Evolutionary conservation across 2,329 filamentous ascomycete genomes (phyloP), one percentile per base, ranked within the genome.

Genomic region (Colletotrichum brevisporum): DNA sequence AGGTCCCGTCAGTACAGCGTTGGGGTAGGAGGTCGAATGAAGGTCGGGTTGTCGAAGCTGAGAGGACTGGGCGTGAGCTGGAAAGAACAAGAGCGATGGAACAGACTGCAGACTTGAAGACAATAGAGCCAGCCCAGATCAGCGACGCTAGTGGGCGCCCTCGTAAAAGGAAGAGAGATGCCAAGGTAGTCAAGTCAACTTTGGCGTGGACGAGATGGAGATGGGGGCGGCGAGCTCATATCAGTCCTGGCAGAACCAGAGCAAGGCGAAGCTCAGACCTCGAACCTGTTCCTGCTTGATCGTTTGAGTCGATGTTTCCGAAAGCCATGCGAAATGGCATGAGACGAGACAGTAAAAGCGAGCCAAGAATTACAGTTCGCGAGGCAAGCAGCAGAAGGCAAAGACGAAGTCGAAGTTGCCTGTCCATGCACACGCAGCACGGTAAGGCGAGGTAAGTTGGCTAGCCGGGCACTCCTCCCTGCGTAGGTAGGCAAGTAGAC

Each of bases 271-370:
- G 47, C 47, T 51, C 47, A 52, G 57, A n/a, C 57, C 47, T 60
- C 57, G 47, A 43, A 51, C 57, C 43, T 60, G 31, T 43, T n/a
- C 31, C 47, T 52, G 47, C 31, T 24, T 50, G 18, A 16, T 51
- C 31, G 47, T 60, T 51, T 52, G 47, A 52, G 48, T 27, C 47
- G 57, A 60, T 41, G n/a, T 60, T 36, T 45, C 57, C 57, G 57
- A 60, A 18, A 39, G 47, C 57, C 47, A 18, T 60, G 57, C 56
- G 39, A 45, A 45, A 50, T 45, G 43, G 56, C 56, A 59, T 59
- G 39, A 41, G 45, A 51, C 56, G 56, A 59, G 56, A n/a, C 13
- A 51, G 27, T n/a, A 24, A 41, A 36, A 36, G 31, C 31, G 31
- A 36, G 31, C 31, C 31, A 36, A 36, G 31, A 36, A 36, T 36